Evolutionary conservation across 1,284 basidiomycete genomes (phyloP).

Genomic region (Phylloporus sp.): DNA sequence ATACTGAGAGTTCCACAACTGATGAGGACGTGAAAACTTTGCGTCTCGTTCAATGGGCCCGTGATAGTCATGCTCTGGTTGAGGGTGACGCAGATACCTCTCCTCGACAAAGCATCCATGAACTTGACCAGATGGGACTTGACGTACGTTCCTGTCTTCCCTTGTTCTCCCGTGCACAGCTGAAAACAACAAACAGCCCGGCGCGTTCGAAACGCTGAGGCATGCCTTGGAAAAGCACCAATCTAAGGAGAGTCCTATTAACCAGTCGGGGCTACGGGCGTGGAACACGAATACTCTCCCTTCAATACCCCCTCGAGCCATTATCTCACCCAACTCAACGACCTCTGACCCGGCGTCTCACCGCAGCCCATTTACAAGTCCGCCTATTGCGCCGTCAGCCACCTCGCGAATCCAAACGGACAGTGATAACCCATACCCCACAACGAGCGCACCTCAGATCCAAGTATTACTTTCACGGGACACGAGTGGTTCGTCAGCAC

Average conservation of each 20-base stretch:
- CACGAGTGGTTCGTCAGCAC: slow-evolving; percentile 12
- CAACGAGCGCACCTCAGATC: slow-evolving; percentile 6
- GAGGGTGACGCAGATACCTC: slow-evolving; percentile 10
- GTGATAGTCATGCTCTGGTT: slow-evolving; percentile 4
- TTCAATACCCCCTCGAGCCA: slow-evolving; percentile 5
- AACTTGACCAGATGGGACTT: slow-evolving; percentile 51
- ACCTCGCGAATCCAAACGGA: neutral
- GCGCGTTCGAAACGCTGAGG: slow-evolving; percentile 58
- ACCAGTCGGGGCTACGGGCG: slow-evolving; percentile 12
- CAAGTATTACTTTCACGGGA: slow-evolving; percentile 8
- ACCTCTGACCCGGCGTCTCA: slow-evolving; percentile 4
- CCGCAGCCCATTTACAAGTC: slow-evolving; percentile 6
- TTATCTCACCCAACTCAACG: slow-evolving; percentile 6
- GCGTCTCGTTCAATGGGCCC: slow-evolving; percentile 51
- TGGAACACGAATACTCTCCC: neutral
- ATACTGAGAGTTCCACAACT: slow-evolving; percentile 32
- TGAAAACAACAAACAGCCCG: slow-evolving; percentile 47
- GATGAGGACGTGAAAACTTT: slow-evolving; percentile 44
- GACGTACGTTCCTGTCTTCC: slow-evolving; percentile 45
- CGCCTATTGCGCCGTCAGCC: neutral
- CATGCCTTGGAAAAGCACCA: slow-evolving; percentile 51
- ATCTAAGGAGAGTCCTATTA: slow-evolving; percentile 28
- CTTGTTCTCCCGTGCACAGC: neutral
- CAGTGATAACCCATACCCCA: slow-evolving; percentile 34
- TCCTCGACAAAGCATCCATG: slow-evolving; percentile 33